Evolutionary conservation across 148 eudicot genomes (phyloP), one percentile per base, ranked within the genome.

Genomic region (Drosera capensis): DNA sequence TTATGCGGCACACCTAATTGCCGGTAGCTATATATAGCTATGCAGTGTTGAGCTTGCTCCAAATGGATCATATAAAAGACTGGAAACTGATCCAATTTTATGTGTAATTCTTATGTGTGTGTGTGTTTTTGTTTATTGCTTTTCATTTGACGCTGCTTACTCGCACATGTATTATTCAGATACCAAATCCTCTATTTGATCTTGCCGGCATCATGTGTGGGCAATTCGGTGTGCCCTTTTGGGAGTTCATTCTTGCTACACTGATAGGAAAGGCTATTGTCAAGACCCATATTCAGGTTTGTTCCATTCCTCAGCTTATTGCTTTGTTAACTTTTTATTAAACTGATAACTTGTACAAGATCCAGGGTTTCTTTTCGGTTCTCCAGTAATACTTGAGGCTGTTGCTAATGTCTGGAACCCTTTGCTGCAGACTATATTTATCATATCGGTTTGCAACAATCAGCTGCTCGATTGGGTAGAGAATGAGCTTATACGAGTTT

Each of bases 141-240:
- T n/a, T n/a, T n/a, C n/a, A n/a, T n/a, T n/a, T n/a, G n/a, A n/a
- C n/a, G n/a, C n/a, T n/a, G n/a, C n/a, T n/a, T n/a, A n/a, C n/a
- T n/a, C n/a, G n/a, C n/a, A n/a, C n/a, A n/a, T 34, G 5, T 49
- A 23, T 54, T 20, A 59, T 51, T 20, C 40, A 92, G 99, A 82
- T 92, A 23, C 99, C 99, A 48, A 92, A 92, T 71, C 99, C 99
- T 43, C 54, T 92, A 59, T 92, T 85, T 74, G 99, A 92, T 64
- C 94, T 92, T 30, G 99, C 99, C 47, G 99, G 99, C 53, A 85
- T 92, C 51, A 71, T 92, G 94, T 92, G 94, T 29, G 99, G 99
- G 48, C 99, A 92, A 65, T 86, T 85, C 43, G 99, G 95, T 37
- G 66, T 92, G 58, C 77, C 99, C 21, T 92, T 92, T 48, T 92